phyloP scores from a whole-genome alignment of 2,329 filamentous ascomycete species.

The Calonectria hongkongensis region DNA sequence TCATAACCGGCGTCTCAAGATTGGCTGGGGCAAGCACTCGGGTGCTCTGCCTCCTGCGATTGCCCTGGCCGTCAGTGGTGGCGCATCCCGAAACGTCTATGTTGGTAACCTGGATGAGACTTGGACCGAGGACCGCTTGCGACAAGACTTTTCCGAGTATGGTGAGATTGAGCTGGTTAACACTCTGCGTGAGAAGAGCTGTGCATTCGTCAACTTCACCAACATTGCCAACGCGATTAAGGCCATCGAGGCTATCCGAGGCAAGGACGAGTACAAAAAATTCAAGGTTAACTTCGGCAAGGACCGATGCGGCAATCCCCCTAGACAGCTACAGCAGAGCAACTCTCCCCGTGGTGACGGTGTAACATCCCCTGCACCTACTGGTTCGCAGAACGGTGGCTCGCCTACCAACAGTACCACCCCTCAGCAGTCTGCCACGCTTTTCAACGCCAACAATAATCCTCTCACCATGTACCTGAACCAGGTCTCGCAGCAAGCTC shows the following conservation, averaged over 20 bases:
- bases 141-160: conserved; percentile 97
- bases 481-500: conserved; percentile 84
- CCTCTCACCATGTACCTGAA: conserved; percentile 95
- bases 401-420: conserved; percentile 73
- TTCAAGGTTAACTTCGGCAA: conserved; percentile 99
- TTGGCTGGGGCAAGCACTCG: conserved; percentile 99
- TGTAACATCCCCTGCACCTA: conserved; percentile 73
- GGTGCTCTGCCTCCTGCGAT: conserved; percentile 97
- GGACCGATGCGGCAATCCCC: conserved; percentile 97
- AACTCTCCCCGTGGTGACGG: conserved; percentile 81
- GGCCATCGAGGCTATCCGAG: conserved; percentile 95
- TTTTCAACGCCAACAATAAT: conserved; percentile 90
- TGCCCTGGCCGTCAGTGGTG: conserved; percentile 94
- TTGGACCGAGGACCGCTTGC: conserved; percentile 96
- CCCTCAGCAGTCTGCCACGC: conserved; percentile 80
- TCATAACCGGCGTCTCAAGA: conserved; percentile 97
- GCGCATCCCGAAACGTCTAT: conserved; percentile 98
- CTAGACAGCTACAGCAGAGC: conserved; percentile 85
- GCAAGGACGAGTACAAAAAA: conserved; percentile 96
- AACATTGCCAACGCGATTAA: conserved; percentile 99
- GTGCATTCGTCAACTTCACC: conserved; percentile 99
- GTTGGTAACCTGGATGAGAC: conserved; percentile 98
- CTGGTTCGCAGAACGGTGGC: conserved; percentile 76
- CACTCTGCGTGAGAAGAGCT: conserved; percentile 97
- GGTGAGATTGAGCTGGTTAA: conserved; percentile 99